Base-by-base conservation (phyloP, 2,329 filamentous ascomycete genomes). In the Diaporthe sp. region DNA sequence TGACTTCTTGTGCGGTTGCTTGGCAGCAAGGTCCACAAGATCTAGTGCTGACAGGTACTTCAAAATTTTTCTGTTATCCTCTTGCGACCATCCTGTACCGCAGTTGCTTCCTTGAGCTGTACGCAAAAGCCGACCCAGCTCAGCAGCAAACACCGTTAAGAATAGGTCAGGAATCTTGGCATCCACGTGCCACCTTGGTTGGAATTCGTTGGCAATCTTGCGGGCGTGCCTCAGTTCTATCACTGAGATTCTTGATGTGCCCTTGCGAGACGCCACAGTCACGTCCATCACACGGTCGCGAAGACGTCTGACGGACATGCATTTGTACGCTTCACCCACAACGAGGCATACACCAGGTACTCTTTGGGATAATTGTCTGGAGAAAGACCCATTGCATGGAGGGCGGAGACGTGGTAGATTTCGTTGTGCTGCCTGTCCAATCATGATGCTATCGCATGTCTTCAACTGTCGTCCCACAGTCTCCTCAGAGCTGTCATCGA, bases 401-500 rank as follows among this genome's bases (percentile, higher is more conserved):
- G n/a, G 32, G 47, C 63, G 3, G 47, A 4, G 7, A 68, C 44
- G 35, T 68, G 63, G n/a, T 68, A 53, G 12, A 68, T 19, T 19
- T 37, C 47, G 32, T 68, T 68, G 17, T 68, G 32, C 32, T 68
- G 19, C 7, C 63, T 22, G 15, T 27, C 32, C 51, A 19, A 37
- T 63, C 63, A 53, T 53, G 42, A 13, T n/a, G 51, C 15, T 15
- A 19, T 53, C 47, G 27, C 53, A n/a, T 37, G 13, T 32, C 25
- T 73, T 74, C 73, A 81, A 17, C 76, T 77, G 27, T 79, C 79
- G 42, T 86, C 84, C 90, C 87, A 93, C 73, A 92, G 77, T 74
- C 85, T 87, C 79, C 92, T 89, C 80, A 97, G 80, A 2, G 91
- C 90, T 79, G 92, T 92, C 81, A 97, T 82, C 0, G 92, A 94